Conservation (phyloP, 495 filamentous ascomycete genomes). For the Hyphodiscus hymeniophilus region DNA sequence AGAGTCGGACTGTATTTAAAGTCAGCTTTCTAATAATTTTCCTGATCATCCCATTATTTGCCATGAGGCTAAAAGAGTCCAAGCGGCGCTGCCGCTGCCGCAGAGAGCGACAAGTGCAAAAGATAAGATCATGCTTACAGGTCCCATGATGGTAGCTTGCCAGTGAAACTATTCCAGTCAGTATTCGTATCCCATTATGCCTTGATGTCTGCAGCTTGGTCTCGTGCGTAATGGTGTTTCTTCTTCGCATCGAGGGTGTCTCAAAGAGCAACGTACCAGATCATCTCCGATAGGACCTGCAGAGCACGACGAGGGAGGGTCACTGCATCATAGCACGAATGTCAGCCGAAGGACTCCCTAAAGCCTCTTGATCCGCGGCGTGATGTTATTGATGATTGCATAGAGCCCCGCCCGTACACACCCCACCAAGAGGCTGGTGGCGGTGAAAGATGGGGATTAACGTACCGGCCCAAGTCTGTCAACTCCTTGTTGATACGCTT, state of each 20-base stretch:
- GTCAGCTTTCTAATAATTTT: constrained; percentile 23
- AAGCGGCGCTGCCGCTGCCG: not conserved
- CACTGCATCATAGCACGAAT: constrained; percentile 44
- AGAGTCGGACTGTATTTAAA: constrained; percentile 57
- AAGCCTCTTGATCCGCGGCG: not conserved
- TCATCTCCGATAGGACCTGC: constrained; percentile 95
- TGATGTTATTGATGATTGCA: constrained; percentile 20
- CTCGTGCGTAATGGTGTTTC: constrained; percentile 8
- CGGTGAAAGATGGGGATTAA: constrained; percentile 20
- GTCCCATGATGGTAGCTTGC: constrained; percentile 99
- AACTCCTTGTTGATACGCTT: constrained; percentile 99
- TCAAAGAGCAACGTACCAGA: constrained; percentile 59
- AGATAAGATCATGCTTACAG: constrained; percentile 56
- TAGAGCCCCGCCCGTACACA: constrained; percentile 19
- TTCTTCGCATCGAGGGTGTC: constrained; percentile 6
- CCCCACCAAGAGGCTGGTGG: constrained; percentile 20
- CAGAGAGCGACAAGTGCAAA: not conserved
- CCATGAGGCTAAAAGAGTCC: constrained; percentile 6
- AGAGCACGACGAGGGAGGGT: constrained; percentile 97
- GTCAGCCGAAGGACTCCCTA: constrained; percentile 31
- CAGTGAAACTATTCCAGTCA: constrained; percentile 77
- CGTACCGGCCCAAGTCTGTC: constrained; percentile 96
- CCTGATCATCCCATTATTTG: constrained; percentile 11
- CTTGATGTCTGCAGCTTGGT: constrained; percentile 10
- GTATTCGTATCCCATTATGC: constrained; percentile 7